Base-by-base conservation (phyloP, 78 protist species). In the Dictyostelium firmibasis region DNA sequence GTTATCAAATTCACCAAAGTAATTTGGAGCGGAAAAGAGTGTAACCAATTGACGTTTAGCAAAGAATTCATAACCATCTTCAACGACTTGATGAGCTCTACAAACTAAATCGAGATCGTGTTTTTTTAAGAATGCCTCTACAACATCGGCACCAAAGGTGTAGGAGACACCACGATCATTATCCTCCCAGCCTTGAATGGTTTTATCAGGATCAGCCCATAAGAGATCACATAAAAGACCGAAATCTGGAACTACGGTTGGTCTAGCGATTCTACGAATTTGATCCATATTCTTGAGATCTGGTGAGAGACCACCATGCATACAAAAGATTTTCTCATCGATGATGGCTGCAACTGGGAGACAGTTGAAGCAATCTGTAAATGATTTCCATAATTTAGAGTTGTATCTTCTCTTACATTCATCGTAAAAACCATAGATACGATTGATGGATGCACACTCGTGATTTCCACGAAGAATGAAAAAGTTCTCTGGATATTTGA, bases 351-450 rank as follows among this genome's bases (percentile, higher is more conserved):
- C 99, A 10, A 99, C 95, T 81, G 99, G 99, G 76, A 99, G 94
- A 95, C 99, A 98, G 96, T 99, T 99, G 98, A 99, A 99, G 83
- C 98, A 98, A 91, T 99, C 99, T 7, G 99, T 97, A 96, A 99
- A 98, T 7, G 98, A 97, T 85, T 98, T 98, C 99, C 99, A 99
- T 43, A 99, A 96, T 95, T 97, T 98, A 70, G 98, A 75, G 97
- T 85, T 96, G 97, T 98, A 99, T 64, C 99, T 94, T 43, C 99
- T 95, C 92, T 99, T 99, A 94, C 99, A 99, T 50, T 99, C 99
- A 81, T 99, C 99, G 91, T 98, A 99, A 88, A 99, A 99, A 91
- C 99, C 99, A 75, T 99, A 99, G 84, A 99, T 99, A 62, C 99
- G 95, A 96, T 99, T 99, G 97, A 99, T 99, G 18, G 98, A 85